Evolutionary conservation across 345 rosid species (phyloP).

Genomic region (Citrus maxima): DNA sequence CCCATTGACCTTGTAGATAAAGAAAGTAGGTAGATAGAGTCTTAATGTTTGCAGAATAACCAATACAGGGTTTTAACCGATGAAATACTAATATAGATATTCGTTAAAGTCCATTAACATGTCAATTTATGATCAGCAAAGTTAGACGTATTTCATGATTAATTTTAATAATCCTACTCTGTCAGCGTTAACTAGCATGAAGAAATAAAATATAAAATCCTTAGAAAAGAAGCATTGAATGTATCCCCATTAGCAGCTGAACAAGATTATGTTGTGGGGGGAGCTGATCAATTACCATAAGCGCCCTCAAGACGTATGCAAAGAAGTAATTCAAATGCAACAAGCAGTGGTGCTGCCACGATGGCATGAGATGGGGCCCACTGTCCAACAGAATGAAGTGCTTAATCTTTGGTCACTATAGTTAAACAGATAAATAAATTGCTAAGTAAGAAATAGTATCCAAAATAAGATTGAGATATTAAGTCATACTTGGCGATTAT

Average conservation of each 20-base stretch:
- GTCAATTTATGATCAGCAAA: background rate
- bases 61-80: background rate
- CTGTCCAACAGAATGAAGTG: slow-evolving; percentile 46
- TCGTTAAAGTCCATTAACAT: background rate
- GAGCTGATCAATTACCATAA: slow-evolving; percentile 44
- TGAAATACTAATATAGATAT: background rate
- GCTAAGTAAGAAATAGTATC: background rate
- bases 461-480: slow-evolving; percentile 3
- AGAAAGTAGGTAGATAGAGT: slow-evolving; percentile 17
- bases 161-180: background rate
- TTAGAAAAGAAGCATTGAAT: background rate
- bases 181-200: background rate
- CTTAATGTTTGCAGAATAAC: background rate
- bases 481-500: slow-evolving; percentile 62
- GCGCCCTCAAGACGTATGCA: slow-evolving; percentile 65
- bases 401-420: background rate
- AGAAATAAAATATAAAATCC: background rate
- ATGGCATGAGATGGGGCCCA: slow-evolving; percentile 90
- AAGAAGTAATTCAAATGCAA: slow-evolving; percentile 82
- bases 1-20: background rate
- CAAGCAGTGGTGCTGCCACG: slow-evolving; percentile 72
- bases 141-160: background rate
- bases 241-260: background rate
- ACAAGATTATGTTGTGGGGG: slow-evolving; percentile 7
- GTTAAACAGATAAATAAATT: background rate